phyloP scores from a whole-genome alignment of 176 grass and related monocot species.

The Musa troglodytarum region DNA sequence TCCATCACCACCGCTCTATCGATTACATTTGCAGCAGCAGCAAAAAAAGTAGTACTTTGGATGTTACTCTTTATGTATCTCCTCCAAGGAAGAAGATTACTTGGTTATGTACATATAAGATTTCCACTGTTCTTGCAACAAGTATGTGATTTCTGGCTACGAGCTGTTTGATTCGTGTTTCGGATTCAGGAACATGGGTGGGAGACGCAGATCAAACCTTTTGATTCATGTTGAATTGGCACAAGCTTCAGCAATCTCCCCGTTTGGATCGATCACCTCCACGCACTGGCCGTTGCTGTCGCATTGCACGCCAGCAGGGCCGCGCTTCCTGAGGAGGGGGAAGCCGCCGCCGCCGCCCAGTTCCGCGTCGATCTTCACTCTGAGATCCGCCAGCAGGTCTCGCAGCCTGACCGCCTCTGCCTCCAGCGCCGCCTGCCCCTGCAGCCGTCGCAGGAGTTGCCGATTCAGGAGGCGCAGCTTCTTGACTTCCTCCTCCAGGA shows the following conservation, averaged over 20 bases:
- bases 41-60: background rate
- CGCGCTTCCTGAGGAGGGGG: conserved; percentile 34
- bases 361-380: conserved; percentile 67
- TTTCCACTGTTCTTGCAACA: background rate
- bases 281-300: conserved; percentile 13
- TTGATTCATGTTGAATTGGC: conserved; percentile 1
- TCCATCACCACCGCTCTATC: background rate
- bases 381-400: conserved; percentile 42
- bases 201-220: background rate
- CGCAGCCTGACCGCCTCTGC: conserved; percentile 59
- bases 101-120: background rate
- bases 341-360: conserved; percentile 14
- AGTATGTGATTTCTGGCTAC: background rate
- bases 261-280: conserved; percentile 15
- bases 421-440: conserved; percentile 52
- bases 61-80: background rate
- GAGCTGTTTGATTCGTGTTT: background rate
- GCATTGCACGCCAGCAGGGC: conserved; percentile 22
- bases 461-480: conserved; percentile 57
- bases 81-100: background rate
- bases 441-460: conserved; percentile 63
- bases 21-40: background rate
- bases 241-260: conserved; percentile 21
- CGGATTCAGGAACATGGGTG: background rate
- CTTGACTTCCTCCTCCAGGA: conserved; percentile 74